These are phyloP conservation scores for Huntiella moniliformis DNA, from an alignment of 2,329 filamentous ascomycete species.

Conservation along the genomic window DNA sequence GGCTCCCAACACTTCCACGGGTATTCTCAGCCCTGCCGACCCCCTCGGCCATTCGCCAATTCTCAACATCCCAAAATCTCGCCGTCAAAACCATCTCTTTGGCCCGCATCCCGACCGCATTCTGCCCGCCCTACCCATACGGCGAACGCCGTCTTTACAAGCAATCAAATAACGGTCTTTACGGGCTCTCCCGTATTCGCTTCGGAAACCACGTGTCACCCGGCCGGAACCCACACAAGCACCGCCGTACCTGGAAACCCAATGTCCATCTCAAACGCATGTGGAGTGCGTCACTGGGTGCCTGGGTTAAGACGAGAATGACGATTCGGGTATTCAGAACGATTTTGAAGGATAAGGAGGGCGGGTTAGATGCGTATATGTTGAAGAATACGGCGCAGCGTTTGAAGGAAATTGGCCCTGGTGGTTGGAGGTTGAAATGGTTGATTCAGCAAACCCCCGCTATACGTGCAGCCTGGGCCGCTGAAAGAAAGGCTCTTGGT, in stretches of 20 bases:
- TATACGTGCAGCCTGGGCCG: slow-evolving; percentile 46
- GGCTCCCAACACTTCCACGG: background rate
- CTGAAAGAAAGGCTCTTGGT: slow-evolving; percentile 46
- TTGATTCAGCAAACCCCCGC: slow-evolving; percentile 60
- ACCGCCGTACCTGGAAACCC: slow-evolving; percentile 53
- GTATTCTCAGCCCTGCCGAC: background rate
- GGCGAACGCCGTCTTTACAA: slow-evolving; percentile 55
- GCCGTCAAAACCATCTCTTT: slow-evolving; percentile 23
- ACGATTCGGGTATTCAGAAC: slow-evolving; percentile 51
- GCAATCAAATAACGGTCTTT: slow-evolving; percentile 59
- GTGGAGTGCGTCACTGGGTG: slow-evolving; percentile 42
- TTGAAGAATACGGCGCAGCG: slow-evolving; percentile 59
- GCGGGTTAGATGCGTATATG: slow-evolving; percentile 82
- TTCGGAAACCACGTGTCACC: slow-evolving; percentile 67
- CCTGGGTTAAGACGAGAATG: slow-evolving; percentile 47
- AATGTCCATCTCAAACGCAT: slow-evolving; percentile 54
- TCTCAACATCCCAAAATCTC: slow-evolving; percentile 21
- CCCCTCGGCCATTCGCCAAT: slow-evolving; percentile 12
- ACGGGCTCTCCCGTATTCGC: slow-evolving; percentile 50
- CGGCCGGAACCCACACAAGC: slow-evolving; percentile 48
- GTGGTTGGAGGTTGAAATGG: slow-evolving; percentile 82
- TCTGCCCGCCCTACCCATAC: slow-evolving; percentile 54
- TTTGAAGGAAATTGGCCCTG: slow-evolving; percentile 70
- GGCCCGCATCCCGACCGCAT: slow-evolving; percentile 25
- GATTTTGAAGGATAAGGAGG: slow-evolving; percentile 51